These are phyloP conservation scores for Salpingoeca rosetta DNA, from an alignment of 78 protist species.

Conservation along the genomic window DNA sequence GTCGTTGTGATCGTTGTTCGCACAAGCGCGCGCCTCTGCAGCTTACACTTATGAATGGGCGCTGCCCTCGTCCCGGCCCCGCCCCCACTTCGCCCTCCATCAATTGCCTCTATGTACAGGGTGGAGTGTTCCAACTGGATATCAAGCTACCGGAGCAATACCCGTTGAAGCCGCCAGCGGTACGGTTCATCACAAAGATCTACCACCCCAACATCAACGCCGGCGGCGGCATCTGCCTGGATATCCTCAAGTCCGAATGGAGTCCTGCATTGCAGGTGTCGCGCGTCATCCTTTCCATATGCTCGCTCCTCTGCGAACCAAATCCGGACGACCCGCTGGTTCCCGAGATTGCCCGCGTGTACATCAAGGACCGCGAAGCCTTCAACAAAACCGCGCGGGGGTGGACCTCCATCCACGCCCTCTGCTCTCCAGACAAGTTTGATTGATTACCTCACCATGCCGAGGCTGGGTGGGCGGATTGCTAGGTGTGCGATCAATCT, in stretches of 20 bases:
- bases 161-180: conserved; percentile 79
- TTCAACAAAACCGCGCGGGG: conserved; percentile 35
- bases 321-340: conserved; percentile 66
- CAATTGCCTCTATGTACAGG: background rate
- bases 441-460: too few species aligned
- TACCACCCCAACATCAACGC: conserved; percentile 62
- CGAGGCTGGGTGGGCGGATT: too few species aligned
- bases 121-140: conserved; percentile 66
- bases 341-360: conserved; percentile 35
- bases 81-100: too few species aligned
- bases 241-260: conserved; percentile 58
- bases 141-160: conserved; percentile 64
- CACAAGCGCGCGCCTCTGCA: too few species aligned
- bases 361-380: conserved; percentile 31
- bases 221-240: conserved; percentile 55
- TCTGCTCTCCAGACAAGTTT: too few species aligned
- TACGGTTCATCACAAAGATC: conserved; percentile 34
- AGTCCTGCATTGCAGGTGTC: conserved; percentile 26
- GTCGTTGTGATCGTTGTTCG: too few species aligned
- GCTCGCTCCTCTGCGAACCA: conserved; percentile 53
- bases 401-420: conserved; percentile 38
- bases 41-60: too few species aligned
- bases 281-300: conserved; percentile 48
- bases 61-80: too few species aligned
- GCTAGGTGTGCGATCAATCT: too few species aligned